These are phyloP conservation scores for Lithospermum erythrorhizon DNA, from an alignment of 257 asterid genomes.

Conservation along the genomic window DNA sequence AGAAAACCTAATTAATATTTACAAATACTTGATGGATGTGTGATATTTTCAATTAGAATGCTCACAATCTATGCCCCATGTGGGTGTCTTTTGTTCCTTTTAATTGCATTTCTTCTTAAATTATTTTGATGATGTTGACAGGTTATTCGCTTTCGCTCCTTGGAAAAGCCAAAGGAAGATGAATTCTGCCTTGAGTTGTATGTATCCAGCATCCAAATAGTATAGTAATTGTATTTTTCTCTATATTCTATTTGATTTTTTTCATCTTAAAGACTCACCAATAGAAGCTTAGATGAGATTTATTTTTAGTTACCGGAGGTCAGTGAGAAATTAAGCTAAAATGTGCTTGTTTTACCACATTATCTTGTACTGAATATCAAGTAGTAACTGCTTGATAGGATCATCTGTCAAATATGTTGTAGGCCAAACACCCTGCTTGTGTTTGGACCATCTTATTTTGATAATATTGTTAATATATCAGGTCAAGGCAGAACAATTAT, in stretches of 20 bases:
- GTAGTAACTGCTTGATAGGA: neutral
- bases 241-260: neutral
- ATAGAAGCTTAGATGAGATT: neutral
- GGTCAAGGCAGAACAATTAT: conserved; percentile 46
- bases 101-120: conserved; percentile 5
- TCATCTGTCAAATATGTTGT: neutral
- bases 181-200: conserved; percentile 79
- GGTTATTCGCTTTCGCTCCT: conserved; percentile 71
- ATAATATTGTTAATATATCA: conserved; percentile 14
- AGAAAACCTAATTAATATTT: neutral
- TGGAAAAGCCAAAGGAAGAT: conserved; percentile 84
- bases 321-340: neutral
- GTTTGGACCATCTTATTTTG: neutral
- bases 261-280: neutral
- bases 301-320: neutral
- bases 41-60: too few species aligned
- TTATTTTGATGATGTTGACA: conserved; percentile 17
- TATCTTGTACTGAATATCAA: neutral
- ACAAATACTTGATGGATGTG: too few species aligned
- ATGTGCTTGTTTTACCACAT: neutral
- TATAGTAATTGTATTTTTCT: too few species aligned
- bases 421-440: neutral
- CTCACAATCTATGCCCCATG: neutral
- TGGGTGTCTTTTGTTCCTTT: neutral
- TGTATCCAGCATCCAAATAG: conserved; percentile 14